Percentiles rank a stretch among this genome's conserved stretches.
phyloP scores from a whole-genome alignment of 1,284 basidiomycete species.

The Phaffia rhodozyma region DNA sequence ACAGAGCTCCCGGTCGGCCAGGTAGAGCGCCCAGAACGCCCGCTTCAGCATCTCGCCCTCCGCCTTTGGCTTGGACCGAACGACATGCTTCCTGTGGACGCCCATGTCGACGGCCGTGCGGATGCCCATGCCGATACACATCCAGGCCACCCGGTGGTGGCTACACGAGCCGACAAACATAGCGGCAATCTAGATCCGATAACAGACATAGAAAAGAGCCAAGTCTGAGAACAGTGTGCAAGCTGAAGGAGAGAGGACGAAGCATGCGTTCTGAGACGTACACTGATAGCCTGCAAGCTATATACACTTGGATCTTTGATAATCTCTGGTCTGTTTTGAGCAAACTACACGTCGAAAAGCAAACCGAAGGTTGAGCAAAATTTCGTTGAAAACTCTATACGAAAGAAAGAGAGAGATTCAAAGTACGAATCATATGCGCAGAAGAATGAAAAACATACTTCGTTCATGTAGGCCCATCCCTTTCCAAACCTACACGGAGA shows the following conservation, averaged over 20 bases:
- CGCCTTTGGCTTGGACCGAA: constrained; percentile 28
- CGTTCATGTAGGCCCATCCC: too few species aligned
- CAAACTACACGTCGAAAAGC: too few species aligned
- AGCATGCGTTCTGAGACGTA: constrained; percentile 26
- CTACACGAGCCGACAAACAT: too few species aligned
- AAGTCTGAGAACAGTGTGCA: constrained; percentile 35
- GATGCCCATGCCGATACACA: constrained; percentile 55
- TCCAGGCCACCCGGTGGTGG: constrained; percentile 59
- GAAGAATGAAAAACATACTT: too few species aligned
- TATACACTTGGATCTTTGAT: constrained; percentile 49
- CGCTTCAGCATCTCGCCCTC: constrained; percentile 62
- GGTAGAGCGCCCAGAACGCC: constrained; percentile 55
- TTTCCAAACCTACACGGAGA: too few species aligned
- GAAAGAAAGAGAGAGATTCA: too few species aligned
- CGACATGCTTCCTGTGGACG: constrained; percentile 37
- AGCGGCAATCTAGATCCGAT: constrained; percentile 39
- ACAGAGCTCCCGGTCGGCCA: constrained; percentile 40
- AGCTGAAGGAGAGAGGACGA: constrained; percentile 28
- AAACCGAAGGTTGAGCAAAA: too few species aligned
- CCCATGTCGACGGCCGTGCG: constrained; percentile 50
- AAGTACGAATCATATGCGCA: too few species aligned
- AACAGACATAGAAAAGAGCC: constrained; percentile 39
- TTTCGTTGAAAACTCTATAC: too few species aligned
- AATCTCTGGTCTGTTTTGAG: constrained; percentile 37
- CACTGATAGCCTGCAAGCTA: constrained; percentile 55